These are phyloP conservation scores for Scalesia atractyloides DNA, from an alignment of 129 eudicot genomes.

Conservation along the genomic window DNA sequence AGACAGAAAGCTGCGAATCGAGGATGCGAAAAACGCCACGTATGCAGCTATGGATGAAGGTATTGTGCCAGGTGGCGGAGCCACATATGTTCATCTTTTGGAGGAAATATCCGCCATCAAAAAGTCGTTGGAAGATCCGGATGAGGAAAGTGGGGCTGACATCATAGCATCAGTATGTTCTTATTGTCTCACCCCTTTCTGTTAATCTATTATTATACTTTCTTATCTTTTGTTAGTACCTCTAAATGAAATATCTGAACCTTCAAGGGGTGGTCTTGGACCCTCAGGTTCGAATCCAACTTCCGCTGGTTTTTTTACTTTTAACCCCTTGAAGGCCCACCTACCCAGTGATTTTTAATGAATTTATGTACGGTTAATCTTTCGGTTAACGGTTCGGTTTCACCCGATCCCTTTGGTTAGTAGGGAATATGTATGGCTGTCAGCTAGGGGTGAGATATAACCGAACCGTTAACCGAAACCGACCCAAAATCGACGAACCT, in stretches of 20 bases:
- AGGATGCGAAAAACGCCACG: constrained; percentile 90
- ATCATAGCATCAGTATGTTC: constrained; percentile 62
- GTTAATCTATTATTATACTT: constrained; percentile 1
- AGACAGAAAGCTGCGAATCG: constrained; percentile 82
- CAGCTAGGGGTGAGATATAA: no score
- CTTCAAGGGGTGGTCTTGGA: no score
- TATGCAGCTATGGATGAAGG: constrained; percentile 96
- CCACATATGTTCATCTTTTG: constrained; percentile 77
- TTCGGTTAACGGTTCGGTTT: no score
- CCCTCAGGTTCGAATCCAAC: no score
- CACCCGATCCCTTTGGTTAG: no score
- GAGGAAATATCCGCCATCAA: constrained; percentile 64
- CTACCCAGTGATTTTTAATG: no score
- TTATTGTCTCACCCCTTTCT: not conserved
- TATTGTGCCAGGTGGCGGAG: constrained; percentile 96
- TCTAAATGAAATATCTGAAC: not conserved
- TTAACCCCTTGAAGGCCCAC: no score
- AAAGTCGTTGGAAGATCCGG: constrained; percentile 48
- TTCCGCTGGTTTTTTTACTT: no score
- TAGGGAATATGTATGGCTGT: no score
- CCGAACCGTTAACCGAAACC: no score
- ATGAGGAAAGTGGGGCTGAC: constrained; percentile 84
- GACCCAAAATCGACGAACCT: no score
- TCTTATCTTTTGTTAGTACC: not conserved
- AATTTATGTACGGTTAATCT: no score